Evolutionary conservation across 2,329 filamentous ascomycete species (phyloP), one percentile per base, ranked within the genome.

Genomic region (Epichloe baconii): DNA sequence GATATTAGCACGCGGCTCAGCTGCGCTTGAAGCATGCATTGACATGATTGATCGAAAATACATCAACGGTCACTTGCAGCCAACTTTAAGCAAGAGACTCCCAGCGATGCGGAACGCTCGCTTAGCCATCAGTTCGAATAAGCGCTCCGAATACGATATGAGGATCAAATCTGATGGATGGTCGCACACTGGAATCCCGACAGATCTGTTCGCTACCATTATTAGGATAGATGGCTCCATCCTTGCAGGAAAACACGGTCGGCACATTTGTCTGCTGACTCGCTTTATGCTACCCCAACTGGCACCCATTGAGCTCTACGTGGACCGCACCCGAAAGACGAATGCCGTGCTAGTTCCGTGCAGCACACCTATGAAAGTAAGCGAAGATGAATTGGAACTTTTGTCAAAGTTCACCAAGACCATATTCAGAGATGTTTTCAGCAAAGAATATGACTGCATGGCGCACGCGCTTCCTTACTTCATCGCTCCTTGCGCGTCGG

Each of bases 71-170:
- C 72, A 88, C 62, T 73, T 97, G 2, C 77, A 87, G 51, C 87
- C 93, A 0, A 78, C 77, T 0, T 86, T 87, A 54, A 73, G 75
- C 19, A 91, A 85, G 61, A 74, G 76, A 40, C 72, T 93, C 0
- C 90, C 88, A 3, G 75, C 72, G 0, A 91, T 94, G 85, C 78
- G 87, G n/a, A 96, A 96, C 64, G 89, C 90, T 2, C 77, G 82
- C 0, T 70, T 96, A 5, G 89, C 90, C 0, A 75, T 96, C n/a
- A 85, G 80, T 55, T 81, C 81, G 23, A 90, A 88, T 61, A 88
- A 86, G 62, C 82, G 77, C 46, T 77, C 79, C 1, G 72, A 78
- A 31, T 97, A 97, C 64, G 67, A 69, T 1, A 94, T 95, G 86
- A 78, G 79, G 2, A 71, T 81, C 14, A 96, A 95, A 63, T 89